A percentile compares a stretch with the other conserved stretches of the same genome.
Evolutionary conservation across 805 yeast species (phyloP).

Genomic region (Spathaspora hagerdaliae): DNA sequence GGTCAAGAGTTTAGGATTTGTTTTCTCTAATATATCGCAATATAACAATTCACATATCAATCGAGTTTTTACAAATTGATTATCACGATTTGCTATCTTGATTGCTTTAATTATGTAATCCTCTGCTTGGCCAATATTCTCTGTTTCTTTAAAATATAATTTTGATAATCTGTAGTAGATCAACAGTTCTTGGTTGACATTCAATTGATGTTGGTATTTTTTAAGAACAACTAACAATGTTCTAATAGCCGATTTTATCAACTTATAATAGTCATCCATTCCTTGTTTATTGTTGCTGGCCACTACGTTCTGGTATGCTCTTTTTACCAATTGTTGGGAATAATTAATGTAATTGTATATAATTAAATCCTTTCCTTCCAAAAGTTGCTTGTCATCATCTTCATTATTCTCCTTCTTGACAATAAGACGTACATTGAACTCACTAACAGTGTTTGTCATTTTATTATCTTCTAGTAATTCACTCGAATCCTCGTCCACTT

Average conservation of each 20-base stretch:
- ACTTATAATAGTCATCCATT: conserved; percentile 18
- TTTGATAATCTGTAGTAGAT: conserved; percentile 34
- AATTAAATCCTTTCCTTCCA: conserved; percentile 1
- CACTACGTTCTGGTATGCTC: conserved; percentile 20
- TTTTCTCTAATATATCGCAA: conserved; percentile 30
- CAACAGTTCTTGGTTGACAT: conserved; percentile 27
- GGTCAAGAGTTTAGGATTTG: conserved; percentile 20
- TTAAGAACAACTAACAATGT: conserved; percentile 29
- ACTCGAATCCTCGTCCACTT: not conserved
- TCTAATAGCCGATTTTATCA: conserved; percentile 33
- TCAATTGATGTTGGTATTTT: conserved; percentile 23
- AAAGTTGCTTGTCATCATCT: not conserved
- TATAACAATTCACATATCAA: conserved; percentile 33
- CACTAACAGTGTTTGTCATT: no score
- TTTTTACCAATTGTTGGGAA: conserved; percentile 17
- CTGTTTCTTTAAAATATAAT: conserved; percentile 39
- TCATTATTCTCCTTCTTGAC: no score
- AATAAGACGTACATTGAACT: no score
- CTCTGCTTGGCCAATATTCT: conserved; percentile 37
- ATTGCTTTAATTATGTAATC: conserved; percentile 30
- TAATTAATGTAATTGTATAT: conserved; percentile 11
- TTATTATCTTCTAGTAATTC: not conserved
- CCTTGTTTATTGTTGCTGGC: conserved; percentile 15
- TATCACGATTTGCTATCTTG: conserved; percentile 16
- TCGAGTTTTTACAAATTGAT: conserved; percentile 11